A percentile compares a stretch with the other conserved stretches of the same genome.
phyloP scores from a whole-genome alignment of 2,329 filamentous ascomycete genomes.

The Sphaerulina musiva region DNA sequence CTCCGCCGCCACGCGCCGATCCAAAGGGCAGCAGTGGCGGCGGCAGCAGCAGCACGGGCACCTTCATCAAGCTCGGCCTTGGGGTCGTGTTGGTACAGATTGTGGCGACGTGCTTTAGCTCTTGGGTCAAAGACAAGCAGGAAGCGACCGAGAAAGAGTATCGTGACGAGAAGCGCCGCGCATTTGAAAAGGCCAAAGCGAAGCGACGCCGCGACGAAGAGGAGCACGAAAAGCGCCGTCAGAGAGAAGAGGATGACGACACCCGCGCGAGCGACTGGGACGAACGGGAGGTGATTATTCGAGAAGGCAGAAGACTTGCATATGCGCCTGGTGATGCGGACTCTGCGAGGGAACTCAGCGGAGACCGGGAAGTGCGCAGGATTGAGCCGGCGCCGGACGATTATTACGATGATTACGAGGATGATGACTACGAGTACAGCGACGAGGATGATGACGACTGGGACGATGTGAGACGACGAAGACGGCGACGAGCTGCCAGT shows the following conservation, averaged over 20 bases:
- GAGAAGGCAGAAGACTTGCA: constrained; percentile 9
- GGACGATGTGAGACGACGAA: constrained; percentile 4
- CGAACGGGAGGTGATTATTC: constrained; percentile 11
- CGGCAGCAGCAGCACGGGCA: constrained; percentile 9
- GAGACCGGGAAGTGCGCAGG: constrained; percentile 6
- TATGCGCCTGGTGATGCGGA: constrained; percentile 7
- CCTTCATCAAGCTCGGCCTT: constrained; percentile 11
- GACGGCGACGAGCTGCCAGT: constrained; percentile 2
- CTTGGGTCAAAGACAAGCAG: constrained; percentile 11
- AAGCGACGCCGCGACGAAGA: constrained; percentile 13
- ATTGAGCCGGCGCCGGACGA: constrained; percentile 6
- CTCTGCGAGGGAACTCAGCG: constrained; percentile 1
- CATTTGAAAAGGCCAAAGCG: constrained; percentile 16
- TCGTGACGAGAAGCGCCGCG: constrained; percentile 10
- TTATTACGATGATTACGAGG: constrained; percentile 4
- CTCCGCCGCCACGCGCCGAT: background rate
- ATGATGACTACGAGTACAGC: constrained; percentile 1
- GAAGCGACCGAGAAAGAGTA: constrained; percentile 7
- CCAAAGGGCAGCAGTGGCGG: constrained; percentile 1
- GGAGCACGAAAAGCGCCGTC: constrained; percentile 9
- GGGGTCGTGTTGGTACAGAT: constrained; percentile 11
- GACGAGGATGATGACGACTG: constrained; percentile 6
- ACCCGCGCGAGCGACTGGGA: constrained; percentile 1
- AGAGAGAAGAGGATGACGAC: constrained; percentile 19
- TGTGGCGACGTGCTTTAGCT: constrained; percentile 8